phyloP scores from a whole-genome alignment of 192 early-diverging fungal species.

The Anaeromyces robustus region DNA sequence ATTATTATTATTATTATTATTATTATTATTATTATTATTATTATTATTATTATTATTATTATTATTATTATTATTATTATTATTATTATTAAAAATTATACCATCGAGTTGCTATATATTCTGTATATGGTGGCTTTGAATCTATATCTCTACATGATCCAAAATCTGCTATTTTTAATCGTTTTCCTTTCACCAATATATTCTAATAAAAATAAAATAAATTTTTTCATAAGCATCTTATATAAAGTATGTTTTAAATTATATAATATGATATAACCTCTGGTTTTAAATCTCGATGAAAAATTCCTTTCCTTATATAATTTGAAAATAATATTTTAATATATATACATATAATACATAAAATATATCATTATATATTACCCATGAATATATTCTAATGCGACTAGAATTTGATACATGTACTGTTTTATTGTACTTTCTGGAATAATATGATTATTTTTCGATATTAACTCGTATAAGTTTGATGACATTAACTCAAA shows the following conservation, averaged over 20 bases:
- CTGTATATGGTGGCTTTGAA: slow-evolving; percentile 46
- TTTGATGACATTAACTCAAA: slow-evolving; percentile 52
- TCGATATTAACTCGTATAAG: slow-evolving; percentile 42
- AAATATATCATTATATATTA: slow-evolving; percentile 9
- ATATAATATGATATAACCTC: slow-evolving; percentile 15
- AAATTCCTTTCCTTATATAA: slow-evolving; percentile 40
- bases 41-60: too few relatives aligned
- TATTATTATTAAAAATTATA: slow-evolving; percentile 1
- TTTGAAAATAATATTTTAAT: not conserved
- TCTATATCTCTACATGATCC: slow-evolving; percentile 46
- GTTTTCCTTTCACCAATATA: slow-evolving; percentile 33
- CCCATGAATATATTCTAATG: slow-evolving; percentile 43
- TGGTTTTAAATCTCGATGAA: slow-evolving; percentile 46
- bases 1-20: too few relatives aligned
- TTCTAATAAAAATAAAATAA: slow-evolving; percentile 5
- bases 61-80: too few relatives aligned
- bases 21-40: too few relatives aligned
- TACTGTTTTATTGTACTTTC: slow-evolving; percentile 33
- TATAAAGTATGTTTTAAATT: too few relatives aligned
- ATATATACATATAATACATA: not conserved
- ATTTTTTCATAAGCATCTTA: too few relatives aligned
- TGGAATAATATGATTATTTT: slow-evolving; percentile 21
- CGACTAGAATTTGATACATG: slow-evolving; percentile 37
- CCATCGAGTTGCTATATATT: slow-evolving; percentile 52
- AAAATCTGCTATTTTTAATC: slow-evolving; percentile 39